A percentile compares a stretch with the other conserved stretches of the same genome.
These are phyloP conservation scores for Nakazawaea wyomingensis DNA, from an alignment of 805 yeast genomes.

Conservation along the genomic window DNA sequence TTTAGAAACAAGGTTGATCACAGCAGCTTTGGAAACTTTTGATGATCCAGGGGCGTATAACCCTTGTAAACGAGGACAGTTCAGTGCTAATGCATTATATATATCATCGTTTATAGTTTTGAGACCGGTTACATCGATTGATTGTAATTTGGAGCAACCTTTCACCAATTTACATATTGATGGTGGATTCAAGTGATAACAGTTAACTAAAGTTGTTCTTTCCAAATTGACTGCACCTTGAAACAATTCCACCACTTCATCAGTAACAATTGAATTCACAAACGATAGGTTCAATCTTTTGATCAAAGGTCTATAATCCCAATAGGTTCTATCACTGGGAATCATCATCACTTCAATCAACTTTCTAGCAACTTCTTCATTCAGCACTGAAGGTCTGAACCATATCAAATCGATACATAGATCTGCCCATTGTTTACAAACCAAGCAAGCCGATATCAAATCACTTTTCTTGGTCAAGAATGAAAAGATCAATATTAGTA, in stretches of 20 bases:
- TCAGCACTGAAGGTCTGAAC: constrained; percentile 76
- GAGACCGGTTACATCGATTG: constrained; percentile 84
- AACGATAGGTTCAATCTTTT: constrained; percentile 77
- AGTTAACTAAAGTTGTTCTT: constrained; percentile 79
- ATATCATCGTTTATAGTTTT: constrained; percentile 65
- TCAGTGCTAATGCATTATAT: constrained; percentile 57
- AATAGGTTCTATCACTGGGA: constrained; percentile 44
- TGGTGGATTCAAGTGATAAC: constrained; percentile 54
- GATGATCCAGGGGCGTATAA: constrained; percentile 84
- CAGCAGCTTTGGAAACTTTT: constrained; percentile 60
- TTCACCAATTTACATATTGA: constrained; percentile 59
- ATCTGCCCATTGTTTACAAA: constrained; percentile 77
- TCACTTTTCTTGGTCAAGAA: constrained; percentile 56
- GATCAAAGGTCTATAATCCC: constrained; percentile 65
- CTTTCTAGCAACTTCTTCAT: constrained; percentile 41
- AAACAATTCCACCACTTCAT: constrained; percentile 54
- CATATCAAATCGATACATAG: constrained; percentile 75
- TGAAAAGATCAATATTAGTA: constrained; percentile 61
- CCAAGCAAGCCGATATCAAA: constrained; percentile 56
- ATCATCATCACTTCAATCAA: constrained; percentile 51
- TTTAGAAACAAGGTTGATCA: constrained; percentile 48
- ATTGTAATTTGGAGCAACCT: constrained; percentile 68
- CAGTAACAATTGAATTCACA: constrained; percentile 63
- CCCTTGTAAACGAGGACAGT: constrained; percentile 80
- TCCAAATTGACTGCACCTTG: constrained; percentile 73